A percentile compares a stretch with the other conserved stretches of the same genome.
Evolutionary conservation across 345 rosid genomes (phyloP).

Genomic region (Noccaea caerulescens): DNA sequence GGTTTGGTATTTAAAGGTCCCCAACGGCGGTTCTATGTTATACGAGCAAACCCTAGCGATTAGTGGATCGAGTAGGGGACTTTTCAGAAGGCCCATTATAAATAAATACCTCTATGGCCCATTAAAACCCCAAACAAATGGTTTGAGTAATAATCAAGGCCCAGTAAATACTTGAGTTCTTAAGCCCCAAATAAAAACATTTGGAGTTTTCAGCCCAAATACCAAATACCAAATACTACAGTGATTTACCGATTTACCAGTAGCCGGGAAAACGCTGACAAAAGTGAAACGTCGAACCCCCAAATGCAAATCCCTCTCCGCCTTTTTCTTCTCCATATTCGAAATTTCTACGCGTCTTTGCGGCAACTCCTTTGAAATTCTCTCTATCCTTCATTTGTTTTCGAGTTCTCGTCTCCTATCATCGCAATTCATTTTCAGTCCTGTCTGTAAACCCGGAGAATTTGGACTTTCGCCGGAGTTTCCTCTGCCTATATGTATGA

Average conservation of each 20-base stretch:
- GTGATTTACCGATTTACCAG: background rate
- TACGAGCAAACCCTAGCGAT: conserved; percentile 31
- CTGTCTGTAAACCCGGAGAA: background rate
- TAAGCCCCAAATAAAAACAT: too few species aligned
- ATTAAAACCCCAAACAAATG: background rate
- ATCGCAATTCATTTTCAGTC: conserved; percentile 14
- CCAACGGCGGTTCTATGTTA: conserved; percentile 4
- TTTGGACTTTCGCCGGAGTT: conserved; percentile 14
- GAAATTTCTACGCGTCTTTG: conserved; percentile 24
- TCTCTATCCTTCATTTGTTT: conserved; percentile 6
- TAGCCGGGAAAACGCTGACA: conserved; percentile 15
- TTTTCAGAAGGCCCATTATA: background rate
- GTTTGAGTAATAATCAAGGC: background rate
- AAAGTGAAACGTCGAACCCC: conserved; percentile 33
- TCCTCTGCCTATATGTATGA: background rate
- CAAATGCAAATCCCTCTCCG: conserved; percentile 18
- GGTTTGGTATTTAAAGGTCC: conserved; percentile 29
- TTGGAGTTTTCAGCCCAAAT: background rate
- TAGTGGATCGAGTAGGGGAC: background rate
- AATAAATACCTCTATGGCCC: background rate
- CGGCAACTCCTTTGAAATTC: background rate
- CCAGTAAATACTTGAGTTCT: background rate
- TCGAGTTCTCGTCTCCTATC: conserved; percentile 8
- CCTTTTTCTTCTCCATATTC: conserved; percentile 26
- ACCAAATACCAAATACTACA: background rate